Evolutionary conservation across 2,329 filamentous ascomycete species (phyloP).

Genomic region (Beauveria brongniartii): DNA sequence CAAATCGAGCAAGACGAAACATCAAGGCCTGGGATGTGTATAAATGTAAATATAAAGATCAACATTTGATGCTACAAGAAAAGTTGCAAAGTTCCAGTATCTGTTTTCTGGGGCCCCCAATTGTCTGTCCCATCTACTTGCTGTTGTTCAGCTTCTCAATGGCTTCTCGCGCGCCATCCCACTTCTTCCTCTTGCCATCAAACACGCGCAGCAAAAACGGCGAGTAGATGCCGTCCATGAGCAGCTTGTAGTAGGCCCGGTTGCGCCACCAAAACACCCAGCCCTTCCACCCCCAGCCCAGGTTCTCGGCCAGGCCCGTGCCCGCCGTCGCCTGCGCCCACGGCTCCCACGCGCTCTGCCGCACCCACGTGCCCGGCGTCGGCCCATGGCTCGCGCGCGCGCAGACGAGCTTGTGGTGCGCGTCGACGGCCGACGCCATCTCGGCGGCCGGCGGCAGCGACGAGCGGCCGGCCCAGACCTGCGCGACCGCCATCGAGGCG

Average conservation of each 20-base stretch:
- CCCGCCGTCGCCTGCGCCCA: slow-evolving; percentile 36
- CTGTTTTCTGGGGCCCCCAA: too few species aligned
- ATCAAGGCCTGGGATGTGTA: not conserved
- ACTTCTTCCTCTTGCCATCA: slow-evolving; percentile 30
- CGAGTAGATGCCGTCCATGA: slow-evolving; percentile 32
- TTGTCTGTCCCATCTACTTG: not conserved
- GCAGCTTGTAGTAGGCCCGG: slow-evolving; percentile 26
- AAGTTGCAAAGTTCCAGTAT: not conserved
- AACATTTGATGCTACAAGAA: not conserved
- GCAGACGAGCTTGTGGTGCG: slow-evolving; percentile 26
- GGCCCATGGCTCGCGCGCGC: slow-evolving; percentile 20
- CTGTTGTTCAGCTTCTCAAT: slow-evolving; percentile 27
- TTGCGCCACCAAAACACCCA: slow-evolving; percentile 36
- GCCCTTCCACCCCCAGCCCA: slow-evolving; percentile 32
- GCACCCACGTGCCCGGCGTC: slow-evolving; percentile 21
- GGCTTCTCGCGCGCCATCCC: slow-evolving; percentile 29
- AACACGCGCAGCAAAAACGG: slow-evolving; percentile 34
- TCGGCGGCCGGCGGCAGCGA: slow-evolving; percentile 25
- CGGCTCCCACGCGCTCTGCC: slow-evolving; percentile 26
- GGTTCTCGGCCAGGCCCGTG: slow-evolving; percentile 29
- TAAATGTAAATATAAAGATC: not conserved
- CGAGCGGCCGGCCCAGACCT: slow-evolving; percentile 33
- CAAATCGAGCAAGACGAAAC: not conserved
- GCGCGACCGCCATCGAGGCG: slow-evolving; percentile 33
- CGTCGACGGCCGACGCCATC: slow-evolving; percentile 29